phyloP scores from a whole-genome alignment of 2,329 filamentous ascomycete species.

The Talaromyces islandicus region DNA sequence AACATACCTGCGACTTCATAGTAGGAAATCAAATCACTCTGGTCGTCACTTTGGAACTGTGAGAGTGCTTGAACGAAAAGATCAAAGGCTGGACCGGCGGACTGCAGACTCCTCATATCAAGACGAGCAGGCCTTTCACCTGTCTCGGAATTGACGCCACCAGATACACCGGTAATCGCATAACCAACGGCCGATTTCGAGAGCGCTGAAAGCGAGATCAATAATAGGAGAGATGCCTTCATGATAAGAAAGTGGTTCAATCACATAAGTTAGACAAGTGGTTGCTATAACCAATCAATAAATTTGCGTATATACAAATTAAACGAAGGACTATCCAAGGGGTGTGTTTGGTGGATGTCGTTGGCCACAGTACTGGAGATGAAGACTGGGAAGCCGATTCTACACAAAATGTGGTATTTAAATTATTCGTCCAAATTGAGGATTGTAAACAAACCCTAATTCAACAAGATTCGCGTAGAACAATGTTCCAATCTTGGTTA shows the following conservation, averaged over 20 bases:
- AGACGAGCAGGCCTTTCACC: constrained; percentile 43
- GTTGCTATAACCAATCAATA: not conserved
- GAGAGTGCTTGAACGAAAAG: constrained; percentile 70
- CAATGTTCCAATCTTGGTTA: not conserved
- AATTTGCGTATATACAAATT: not conserved
- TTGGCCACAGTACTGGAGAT: not conserved
- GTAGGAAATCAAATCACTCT: constrained; percentile 62
- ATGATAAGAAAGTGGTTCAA: not conserved
- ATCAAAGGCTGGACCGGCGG: constrained; percentile 59
- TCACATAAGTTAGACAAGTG: not conserved
- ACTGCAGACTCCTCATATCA: constrained; percentile 63
- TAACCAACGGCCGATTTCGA: constrained; percentile 1
- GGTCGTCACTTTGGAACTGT: constrained; percentile 63
- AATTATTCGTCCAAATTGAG: not conserved
- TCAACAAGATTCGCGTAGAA: not conserved
- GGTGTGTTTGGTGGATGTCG: not conserved
- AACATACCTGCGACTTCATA: constrained; percentile 67
- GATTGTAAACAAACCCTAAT: not conserved
- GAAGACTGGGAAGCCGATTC: not conserved
- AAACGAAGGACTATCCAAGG: not conserved
- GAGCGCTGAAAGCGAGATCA: not conserved
- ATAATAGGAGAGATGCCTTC: not conserved
- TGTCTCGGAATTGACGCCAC: constrained; percentile 20
- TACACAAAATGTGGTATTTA: not conserved
- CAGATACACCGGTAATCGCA: constrained; percentile 20